Percentiles rank a stretch among this genome's conserved stretches.
Conservation (phyloP, 441 rosid species). For the Pelargonium australe region DNA sequence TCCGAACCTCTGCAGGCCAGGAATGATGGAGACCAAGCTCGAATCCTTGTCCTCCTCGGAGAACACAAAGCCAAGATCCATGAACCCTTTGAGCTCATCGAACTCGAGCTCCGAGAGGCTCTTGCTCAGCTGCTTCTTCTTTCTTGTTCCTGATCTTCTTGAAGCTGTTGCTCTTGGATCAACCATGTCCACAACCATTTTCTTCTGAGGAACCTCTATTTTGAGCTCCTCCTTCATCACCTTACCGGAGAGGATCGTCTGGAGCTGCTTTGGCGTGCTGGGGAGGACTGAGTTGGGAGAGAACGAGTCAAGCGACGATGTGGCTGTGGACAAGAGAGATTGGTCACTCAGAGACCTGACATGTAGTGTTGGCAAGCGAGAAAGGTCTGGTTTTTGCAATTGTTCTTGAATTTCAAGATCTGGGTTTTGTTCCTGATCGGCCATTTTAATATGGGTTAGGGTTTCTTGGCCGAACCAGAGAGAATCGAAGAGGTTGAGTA, state of each 20-base stretch:
- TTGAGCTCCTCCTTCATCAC: background rate
- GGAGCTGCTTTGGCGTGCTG: conserved; percentile 30
- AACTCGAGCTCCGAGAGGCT: conserved; percentile 57
- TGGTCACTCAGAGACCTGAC: conserved; percentile 49
- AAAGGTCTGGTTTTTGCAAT: conserved; percentile 16
- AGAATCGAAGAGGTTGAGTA: conserved; percentile 36
- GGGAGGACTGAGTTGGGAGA: conserved; percentile 39
- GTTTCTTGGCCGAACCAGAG: conserved; percentile 37
- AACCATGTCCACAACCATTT: background rate
- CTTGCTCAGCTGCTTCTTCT: conserved; percentile 29
- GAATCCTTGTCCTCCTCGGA: conserved; percentile 55
- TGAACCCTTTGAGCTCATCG: conserved; percentile 56
- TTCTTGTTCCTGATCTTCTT: conserved; percentile 5
- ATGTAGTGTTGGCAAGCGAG: conserved; percentile 22
- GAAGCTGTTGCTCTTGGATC: no score
- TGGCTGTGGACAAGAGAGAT: conserved; percentile 8
- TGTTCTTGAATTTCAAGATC: conserved; percentile 14
- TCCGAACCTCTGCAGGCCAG: conserved; percentile 48
- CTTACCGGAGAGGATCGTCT: conserved; percentile 42
- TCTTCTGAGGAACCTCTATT: background rate
- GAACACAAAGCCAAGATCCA: conserved; percentile 65
- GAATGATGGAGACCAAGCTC: conserved; percentile 41
- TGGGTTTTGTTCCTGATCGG: conserved; percentile 8
- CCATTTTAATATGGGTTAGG: background rate
- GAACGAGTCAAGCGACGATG: conserved; percentile 20